These are phyloP conservation scores for Zygosaccharomyces bailii DNA, from an alignment of 805 yeast species.

Conservation along the genomic window DNA sequence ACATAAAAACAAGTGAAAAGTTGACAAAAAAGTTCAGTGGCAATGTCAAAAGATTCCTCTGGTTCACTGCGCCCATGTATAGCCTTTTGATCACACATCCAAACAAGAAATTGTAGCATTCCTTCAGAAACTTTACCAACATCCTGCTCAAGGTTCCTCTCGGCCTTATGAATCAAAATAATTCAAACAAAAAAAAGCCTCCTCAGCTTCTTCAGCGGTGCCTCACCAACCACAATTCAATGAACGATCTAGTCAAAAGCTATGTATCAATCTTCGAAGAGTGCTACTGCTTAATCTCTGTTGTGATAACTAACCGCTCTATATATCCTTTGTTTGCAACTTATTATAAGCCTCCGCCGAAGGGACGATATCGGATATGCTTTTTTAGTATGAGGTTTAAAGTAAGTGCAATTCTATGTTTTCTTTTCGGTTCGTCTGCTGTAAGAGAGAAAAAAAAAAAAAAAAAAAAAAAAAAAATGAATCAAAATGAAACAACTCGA, in stretches of 20 bases:
- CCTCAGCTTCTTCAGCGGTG: not conserved
- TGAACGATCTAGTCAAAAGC: not conserved
- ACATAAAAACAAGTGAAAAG: constrained; percentile 50
- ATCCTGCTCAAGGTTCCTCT: constrained; percentile 7
- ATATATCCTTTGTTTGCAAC: too few species aligned
- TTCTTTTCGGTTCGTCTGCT: not conserved
- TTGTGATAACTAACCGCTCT: too few species aligned
- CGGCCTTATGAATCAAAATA: not conserved
- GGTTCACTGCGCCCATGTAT: constrained; percentile 33
- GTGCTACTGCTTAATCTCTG: not conserved
- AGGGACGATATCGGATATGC: not conserved
- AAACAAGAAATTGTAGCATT: constrained; percentile 20
- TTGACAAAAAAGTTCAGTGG: constrained; percentile 45
- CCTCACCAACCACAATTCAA: not conserved
- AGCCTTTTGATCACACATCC: constrained; percentile 21
- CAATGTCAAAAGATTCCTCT: constrained; percentile 39
- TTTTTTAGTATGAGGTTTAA: not conserved
- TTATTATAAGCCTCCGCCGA: too few species aligned
- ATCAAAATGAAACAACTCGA: not conserved
- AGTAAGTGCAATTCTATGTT: not conserved
- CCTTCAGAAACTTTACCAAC: constrained; percentile 10
- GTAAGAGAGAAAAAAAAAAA: not conserved
- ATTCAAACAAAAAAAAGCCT: not conserved
- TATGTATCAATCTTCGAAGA: not conserved
- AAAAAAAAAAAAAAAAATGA: not conserved